Percentiles rank a stretch among this genome's conserved stretches.
phyloP scores from a whole-genome alignment of 2,329 filamentous ascomycete genomes.

The Hypoxylon sp. region DNA sequence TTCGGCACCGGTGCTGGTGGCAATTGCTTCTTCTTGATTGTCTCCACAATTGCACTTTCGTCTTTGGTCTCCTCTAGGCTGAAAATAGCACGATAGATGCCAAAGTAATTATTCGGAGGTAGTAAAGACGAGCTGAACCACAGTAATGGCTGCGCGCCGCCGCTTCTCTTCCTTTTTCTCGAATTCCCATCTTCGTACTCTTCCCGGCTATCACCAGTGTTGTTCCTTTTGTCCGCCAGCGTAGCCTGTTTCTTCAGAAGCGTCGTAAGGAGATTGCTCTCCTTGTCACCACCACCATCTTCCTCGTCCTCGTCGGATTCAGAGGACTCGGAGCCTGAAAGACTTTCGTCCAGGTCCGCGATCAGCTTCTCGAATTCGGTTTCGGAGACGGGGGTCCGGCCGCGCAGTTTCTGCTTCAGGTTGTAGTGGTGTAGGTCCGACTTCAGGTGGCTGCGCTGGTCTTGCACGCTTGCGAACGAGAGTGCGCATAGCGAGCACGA shows the following conservation, averaged over 20 bases:
- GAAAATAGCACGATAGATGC: constrained; percentile 88
- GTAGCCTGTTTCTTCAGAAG: constrained; percentile 88
- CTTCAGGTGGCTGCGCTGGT: constrained; percentile 87
- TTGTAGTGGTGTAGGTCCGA: constrained; percentile 97
- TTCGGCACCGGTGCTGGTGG: constrained; percentile 70
- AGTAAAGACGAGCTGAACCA: constrained; percentile 87
- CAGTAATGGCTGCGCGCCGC: constrained; percentile 80
- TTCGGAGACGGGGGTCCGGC: constrained; percentile 79
- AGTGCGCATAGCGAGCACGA: constrained; percentile 86
- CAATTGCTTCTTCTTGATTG: constrained; percentile 83
- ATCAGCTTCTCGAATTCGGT: constrained; percentile 88
- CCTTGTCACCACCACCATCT: constrained; percentile 58
- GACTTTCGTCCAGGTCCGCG: constrained; percentile 88
- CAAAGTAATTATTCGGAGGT: constrained; percentile 84
- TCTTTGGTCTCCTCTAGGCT: constrained; percentile 78
- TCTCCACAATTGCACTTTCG: constrained; percentile 72
- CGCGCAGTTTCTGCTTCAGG: constrained; percentile 89
- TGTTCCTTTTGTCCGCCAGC: constrained; percentile 67
- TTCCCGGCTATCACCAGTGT: constrained; percentile 66
- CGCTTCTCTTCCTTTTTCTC: constrained; percentile 65
- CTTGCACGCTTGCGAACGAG: constrained; percentile 78
- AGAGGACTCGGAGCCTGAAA: constrained; percentile 87
- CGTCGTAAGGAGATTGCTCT: constrained; percentile 79
- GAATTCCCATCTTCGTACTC: constrained; percentile 63
- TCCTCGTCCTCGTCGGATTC: constrained; percentile 77